Conservation (phyloP, 495 filamentous ascomycete species). For the Neurospora sp. region DNA sequence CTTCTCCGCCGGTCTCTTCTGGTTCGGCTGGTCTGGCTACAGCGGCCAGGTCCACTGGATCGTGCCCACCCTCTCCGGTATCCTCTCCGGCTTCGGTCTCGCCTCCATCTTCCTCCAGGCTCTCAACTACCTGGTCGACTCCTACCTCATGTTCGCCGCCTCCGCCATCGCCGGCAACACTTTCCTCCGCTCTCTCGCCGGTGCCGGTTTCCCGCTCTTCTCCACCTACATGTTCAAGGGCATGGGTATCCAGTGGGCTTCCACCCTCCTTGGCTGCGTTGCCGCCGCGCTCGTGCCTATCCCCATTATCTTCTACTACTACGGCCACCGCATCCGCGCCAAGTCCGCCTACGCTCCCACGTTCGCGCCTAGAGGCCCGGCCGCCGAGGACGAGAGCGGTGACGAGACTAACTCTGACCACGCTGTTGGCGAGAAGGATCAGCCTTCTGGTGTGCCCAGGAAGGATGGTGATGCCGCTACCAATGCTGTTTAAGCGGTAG, state of each 20-base stretch:
- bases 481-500: neutral
- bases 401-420: constrained; percentile 1
- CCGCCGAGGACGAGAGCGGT: neutral
- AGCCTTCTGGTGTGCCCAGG: neutral
- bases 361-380: neutral
- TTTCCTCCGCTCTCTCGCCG: constrained; percentile 68
- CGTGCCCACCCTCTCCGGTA: constrained; percentile 63
- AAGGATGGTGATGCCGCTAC: constrained; percentile 14
- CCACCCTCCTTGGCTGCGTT: constrained; percentile 66
- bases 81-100: constrained; percentile 48
- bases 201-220: constrained; percentile 76
- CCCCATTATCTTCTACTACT: constrained; percentile 55
- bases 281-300: constrained; percentile 62
- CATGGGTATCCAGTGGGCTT: constrained; percentile 68
- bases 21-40: constrained; percentile 78
- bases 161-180: constrained; percentile 87
- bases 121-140: constrained; percentile 79
- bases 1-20: constrained; percentile 72
- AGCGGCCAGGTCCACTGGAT: constrained; percentile 63
- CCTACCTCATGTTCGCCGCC: constrained; percentile 82
- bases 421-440: neutral
- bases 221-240: constrained; percentile 67
- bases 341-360: constrained; percentile 62
- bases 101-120: constrained; percentile 76
- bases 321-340: constrained; percentile 52